phyloP scores from a whole-genome alignment of 495 filamentous ascomycete species.

The Glonium stellatum region DNA sequence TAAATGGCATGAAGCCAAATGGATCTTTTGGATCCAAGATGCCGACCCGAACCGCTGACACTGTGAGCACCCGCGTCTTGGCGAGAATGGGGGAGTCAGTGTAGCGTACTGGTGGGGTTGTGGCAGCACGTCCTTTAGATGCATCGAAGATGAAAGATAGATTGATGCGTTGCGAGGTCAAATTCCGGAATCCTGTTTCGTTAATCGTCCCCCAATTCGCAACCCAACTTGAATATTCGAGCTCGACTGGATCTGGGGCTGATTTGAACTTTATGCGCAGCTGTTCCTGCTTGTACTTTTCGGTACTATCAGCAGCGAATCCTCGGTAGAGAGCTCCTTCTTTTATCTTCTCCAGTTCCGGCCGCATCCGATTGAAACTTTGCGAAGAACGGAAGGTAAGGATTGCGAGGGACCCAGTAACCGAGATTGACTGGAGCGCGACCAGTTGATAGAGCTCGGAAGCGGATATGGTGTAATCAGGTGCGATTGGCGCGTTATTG shows the following conservation, averaged over 20 bases:
- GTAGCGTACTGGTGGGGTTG: not conserved
- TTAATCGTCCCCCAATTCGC: not conserved
- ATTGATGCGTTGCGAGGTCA: conserved; percentile 6
- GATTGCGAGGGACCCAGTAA: conserved; percentile 1
- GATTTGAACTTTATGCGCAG: not conserved
- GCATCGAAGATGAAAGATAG: conserved; percentile 6
- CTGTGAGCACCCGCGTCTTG: not conserved
- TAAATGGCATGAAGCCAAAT: not conserved
- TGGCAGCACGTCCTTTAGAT: not conserved
- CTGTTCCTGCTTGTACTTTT: not conserved
- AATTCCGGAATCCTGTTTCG: not conserved
- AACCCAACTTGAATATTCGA: not conserved
- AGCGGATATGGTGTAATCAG: conserved; percentile 7
- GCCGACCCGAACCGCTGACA: not conserved
- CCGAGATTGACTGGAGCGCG: not conserved
- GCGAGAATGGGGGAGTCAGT: not conserved
- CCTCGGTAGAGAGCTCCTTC: not conserved
- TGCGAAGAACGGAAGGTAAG: conserved; percentile 6
- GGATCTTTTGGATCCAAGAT: not conserved
- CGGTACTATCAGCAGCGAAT: not conserved
- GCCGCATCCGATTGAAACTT: not conserved
- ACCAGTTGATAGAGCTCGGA: conserved; percentile 3
- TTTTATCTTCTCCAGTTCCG: not conserved
- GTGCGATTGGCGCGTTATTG: not conserved
- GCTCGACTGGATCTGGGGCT: not conserved